phyloP scores from a whole-genome alignment of 2,329 filamentous ascomycete species.

The Aspergillus ustus region DNA sequence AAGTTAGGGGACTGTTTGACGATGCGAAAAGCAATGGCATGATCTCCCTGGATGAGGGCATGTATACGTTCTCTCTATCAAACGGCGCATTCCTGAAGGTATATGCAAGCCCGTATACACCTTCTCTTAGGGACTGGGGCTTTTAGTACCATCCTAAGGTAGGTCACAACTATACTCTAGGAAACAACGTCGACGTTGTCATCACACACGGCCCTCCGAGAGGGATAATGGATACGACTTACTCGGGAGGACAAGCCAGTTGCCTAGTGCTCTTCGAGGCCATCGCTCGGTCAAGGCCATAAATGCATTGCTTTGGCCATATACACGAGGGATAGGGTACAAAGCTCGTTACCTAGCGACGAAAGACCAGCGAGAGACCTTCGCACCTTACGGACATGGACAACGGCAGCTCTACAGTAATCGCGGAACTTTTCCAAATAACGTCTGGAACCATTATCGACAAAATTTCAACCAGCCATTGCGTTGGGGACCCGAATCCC shows the following conservation, averaged over 20 bases:
- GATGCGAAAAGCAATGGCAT: constrained; percentile 48
- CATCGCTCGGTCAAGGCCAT: constrained; percentile 37
- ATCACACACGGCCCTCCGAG: constrained; percentile 62
- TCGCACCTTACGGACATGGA: constrained; percentile 56
- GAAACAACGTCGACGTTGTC: constrained; percentile 49
- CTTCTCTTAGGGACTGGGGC: constrained; percentile 51
- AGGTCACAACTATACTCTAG: constrained; percentile 44
- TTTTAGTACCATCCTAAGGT: constrained; percentile 53
- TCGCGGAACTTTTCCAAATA: constrained; percentile 33
- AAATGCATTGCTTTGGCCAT: constrained; percentile 48
- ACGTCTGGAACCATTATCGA: constrained; percentile 22
- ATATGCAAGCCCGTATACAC: constrained; percentile 61
- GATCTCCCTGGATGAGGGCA: constrained; percentile 57
- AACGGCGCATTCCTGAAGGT: constrained; percentile 58
- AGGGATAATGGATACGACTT: constrained; percentile 55
- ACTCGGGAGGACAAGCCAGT: constrained; percentile 34
- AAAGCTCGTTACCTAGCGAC: constrained; percentile 58
- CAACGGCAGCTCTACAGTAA: constrained; percentile 41
- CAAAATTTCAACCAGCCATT: constrained; percentile 43
- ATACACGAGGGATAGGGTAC: constrained; percentile 61
- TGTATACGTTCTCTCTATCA: constrained; percentile 50
- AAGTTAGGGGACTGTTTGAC: constrained; percentile 47
- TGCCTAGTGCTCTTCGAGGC: constrained; percentile 38
- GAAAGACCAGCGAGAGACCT: constrained; percentile 33
- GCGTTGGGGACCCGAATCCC: constrained; percentile 35